Percentiles rank a stretch among this genome's conserved stretches.
These are phyloP conservation scores for Plasmodium sp. DNA, from an alignment of 169 alveolate species.

Conservation along the genomic window DNA sequence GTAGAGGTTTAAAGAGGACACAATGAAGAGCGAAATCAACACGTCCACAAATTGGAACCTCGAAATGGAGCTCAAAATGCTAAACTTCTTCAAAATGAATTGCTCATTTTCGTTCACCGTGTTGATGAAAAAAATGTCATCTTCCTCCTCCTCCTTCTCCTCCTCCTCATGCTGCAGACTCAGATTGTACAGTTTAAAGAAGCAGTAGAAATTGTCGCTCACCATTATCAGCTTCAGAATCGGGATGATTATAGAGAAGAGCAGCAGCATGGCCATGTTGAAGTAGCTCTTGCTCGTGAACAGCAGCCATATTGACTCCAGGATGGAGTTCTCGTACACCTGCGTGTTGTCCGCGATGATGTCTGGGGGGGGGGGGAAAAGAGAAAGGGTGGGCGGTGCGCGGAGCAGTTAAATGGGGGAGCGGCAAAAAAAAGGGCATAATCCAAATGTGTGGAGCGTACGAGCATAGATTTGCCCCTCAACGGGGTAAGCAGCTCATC, in stretches of 20 bases:
- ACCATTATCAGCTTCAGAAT: slow-evolving; percentile 49
- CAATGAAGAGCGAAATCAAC: slow-evolving; percentile 50
- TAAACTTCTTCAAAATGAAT: slow-evolving; percentile 38
- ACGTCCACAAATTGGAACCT: slow-evolving; percentile 72
- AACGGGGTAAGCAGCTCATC: background rate
- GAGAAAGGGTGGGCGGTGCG: too few species aligned
- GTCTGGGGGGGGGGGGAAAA: background rate
- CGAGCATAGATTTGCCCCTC: background rate
- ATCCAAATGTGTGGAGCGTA: background rate
- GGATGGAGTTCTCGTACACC: slow-evolving; percentile 54
- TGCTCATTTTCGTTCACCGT: slow-evolving; percentile 39
- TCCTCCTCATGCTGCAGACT: slow-evolving; percentile 11
- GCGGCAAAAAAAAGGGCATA: background rate
- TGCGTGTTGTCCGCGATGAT: slow-evolving; percentile 5
- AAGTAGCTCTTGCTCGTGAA: slow-evolving; percentile 36
- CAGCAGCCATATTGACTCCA: slow-evolving; percentile 57
- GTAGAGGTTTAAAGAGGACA: slow-evolving; percentile 51
- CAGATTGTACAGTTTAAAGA: slow-evolving; percentile 28
- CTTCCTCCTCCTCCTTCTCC: slow-evolving; percentile 1
- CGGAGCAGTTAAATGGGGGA: too few species aligned
- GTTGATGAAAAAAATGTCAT: slow-evolving; percentile 32
- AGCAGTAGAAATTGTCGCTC: slow-evolving; percentile 57
- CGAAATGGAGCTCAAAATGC: slow-evolving; percentile 31
- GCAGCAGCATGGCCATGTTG: slow-evolving; percentile 43
- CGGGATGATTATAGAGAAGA: slow-evolving; percentile 61